Evolutionary conservation across 208 protist genomes (phyloP).

Genomic region (Leishmania gerbilli): DNA sequence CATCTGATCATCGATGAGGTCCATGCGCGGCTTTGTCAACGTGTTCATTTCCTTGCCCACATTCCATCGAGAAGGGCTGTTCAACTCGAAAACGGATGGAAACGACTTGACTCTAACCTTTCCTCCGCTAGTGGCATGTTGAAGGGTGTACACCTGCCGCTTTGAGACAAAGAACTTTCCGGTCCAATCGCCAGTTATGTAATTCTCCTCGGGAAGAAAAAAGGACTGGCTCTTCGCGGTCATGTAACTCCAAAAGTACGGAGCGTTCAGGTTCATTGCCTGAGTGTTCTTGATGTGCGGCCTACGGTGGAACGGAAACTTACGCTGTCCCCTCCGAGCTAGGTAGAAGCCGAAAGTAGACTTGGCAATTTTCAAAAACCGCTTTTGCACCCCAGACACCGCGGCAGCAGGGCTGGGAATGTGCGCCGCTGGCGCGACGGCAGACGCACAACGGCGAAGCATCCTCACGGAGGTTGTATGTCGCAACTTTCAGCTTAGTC

Average conservation of each 20-base stretch:
- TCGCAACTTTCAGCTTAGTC: not conserved
- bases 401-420: constrained; percentile 4
- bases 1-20: constrained; percentile 92
- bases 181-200: constrained; percentile 93
- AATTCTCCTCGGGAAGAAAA: constrained; percentile 90
- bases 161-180: constrained; percentile 91
- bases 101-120: constrained; percentile 88
- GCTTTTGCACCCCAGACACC: constrained; percentile 42
- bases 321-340: constrained; percentile 76
- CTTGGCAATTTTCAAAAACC: constrained; percentile 89
- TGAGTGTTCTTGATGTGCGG: constrained; percentile 88
- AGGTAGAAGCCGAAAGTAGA: constrained; percentile 91
- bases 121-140: constrained; percentile 85
- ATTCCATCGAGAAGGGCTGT: constrained; percentile 87
- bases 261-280: constrained; percentile 85
- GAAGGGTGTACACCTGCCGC: constrained; percentile 89
- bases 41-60: constrained; percentile 91
- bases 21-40: constrained; percentile 85
- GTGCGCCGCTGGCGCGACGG: constrained; percentile 10
- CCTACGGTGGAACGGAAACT: constrained; percentile 80
- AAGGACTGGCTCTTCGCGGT: constrained; percentile 77
- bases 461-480: constrained; percentile 16
- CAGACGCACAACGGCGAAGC: constrained; percentile 41
- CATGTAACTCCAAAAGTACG: constrained; percentile 91
- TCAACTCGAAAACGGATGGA: constrained; percentile 87